Conservation (phyloP, 257 asterid species). For the Dorcoceras hygrometricum region DNA sequence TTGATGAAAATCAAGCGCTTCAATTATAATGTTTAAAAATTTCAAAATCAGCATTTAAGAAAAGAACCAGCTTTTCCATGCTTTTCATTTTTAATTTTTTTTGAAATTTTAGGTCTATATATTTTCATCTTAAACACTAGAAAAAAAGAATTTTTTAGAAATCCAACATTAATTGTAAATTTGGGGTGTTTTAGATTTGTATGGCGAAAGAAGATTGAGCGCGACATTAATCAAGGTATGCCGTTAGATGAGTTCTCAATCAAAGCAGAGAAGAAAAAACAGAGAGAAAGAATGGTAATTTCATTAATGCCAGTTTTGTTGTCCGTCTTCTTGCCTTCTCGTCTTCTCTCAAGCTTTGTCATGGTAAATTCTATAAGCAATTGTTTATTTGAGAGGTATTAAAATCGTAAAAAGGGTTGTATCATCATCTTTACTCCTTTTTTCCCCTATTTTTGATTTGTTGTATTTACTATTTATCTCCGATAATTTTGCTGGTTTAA, state of each 20-base stretch:
- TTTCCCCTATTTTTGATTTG: constrained; percentile 8
- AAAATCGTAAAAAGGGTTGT: background rate
- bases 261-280: constrained; percentile 76
- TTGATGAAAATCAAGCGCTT: background rate
- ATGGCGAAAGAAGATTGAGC: constrained; percentile 89
- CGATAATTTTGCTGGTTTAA: constrained; percentile 16
- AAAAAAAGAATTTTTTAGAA: background rate
- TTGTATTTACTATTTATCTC: constrained; percentile 12
- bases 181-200: constrained; percentile 52
- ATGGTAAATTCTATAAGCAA: background rate
- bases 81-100: too few species aligned
- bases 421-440: background rate
- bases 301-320: background rate
- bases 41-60: background rate
- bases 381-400: constrained; percentile 1
- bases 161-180: constrained; percentile 3
- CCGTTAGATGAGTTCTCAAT: constrained; percentile 68
- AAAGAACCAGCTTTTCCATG: background rate
- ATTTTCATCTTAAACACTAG: constrained; percentile 13
- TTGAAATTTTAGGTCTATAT: background rate
- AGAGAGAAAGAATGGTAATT: constrained; percentile 68
- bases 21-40: background rate
- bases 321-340: background rate
- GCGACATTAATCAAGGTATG: constrained; percentile 66
- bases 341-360: background rate